Conservation (phyloP, 2,329 filamentous ascomycete genomes). For the Purpureocillium lavendulum region DNA sequence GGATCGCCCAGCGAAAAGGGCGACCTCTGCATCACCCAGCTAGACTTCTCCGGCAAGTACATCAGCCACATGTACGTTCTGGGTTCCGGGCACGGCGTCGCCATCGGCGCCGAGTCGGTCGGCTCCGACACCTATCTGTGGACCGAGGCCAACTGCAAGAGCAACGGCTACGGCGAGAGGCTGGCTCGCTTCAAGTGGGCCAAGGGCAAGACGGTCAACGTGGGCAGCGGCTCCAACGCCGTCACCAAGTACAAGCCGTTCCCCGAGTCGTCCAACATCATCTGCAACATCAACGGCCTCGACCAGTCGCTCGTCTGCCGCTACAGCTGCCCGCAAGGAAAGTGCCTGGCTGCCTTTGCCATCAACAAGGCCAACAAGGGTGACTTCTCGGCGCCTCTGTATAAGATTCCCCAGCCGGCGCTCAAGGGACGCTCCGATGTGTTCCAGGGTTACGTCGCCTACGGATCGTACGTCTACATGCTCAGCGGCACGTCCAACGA, state of each 20-base stretch:
- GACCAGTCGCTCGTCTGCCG: conserved; percentile 3
- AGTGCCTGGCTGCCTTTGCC: conserved; percentile 3
- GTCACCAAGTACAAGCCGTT: conserved; percentile 4
- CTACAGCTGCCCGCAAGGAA: conserved; percentile 1
- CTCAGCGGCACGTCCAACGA: conserved; percentile 5
- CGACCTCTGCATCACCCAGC: conserved; percentile 5
- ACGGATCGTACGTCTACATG: conserved; percentile 5
- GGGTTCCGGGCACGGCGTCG: conserved; percentile 6
- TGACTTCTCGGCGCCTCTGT: neutral
- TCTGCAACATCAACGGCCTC: conserved; percentile 2
- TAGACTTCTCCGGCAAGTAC: conserved; percentile 6
- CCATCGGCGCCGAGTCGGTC: conserved; percentile 4
- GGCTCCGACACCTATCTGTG: conserved; percentile 6
- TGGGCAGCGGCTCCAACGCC: neutral
- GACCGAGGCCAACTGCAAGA: conserved; percentile 4
- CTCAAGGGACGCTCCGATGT: neutral
- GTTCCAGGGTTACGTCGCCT: conserved; percentile 5
- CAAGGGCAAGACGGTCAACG: conserved; percentile 2
- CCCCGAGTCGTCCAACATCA: neutral
- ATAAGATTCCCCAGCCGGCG: neutral
- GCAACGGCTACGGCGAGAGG: conserved; percentile 2
- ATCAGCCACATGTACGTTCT: conserved; percentile 5
- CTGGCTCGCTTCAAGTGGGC: conserved; percentile 5
- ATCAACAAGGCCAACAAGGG: neutral
- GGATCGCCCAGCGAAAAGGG: conserved; percentile 1